A percentile compares a stretch with the other conserved stretches of the same genome.
Conservation (phyloP, 2,329 filamentous ascomycete species). For the Alternaria sp. region DNA sequence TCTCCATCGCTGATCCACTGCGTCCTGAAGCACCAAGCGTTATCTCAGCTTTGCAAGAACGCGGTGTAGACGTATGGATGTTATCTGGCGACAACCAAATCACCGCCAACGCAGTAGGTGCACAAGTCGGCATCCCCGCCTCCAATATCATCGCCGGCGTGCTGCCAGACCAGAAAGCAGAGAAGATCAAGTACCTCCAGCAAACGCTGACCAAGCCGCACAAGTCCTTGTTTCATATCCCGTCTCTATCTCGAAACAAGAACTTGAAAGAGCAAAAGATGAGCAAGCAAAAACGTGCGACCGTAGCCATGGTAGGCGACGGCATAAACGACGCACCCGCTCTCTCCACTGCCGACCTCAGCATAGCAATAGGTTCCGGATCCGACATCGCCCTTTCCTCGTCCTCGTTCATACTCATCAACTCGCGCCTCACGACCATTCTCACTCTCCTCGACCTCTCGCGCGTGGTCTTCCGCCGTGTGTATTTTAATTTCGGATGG, state of each 20-base stretch:
- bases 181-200: constrained; percentile 67
- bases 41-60: constrained; percentile 68
- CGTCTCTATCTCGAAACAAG: constrained; percentile 14
- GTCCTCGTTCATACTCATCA: constrained; percentile 81
- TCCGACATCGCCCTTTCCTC: constrained; percentile 85
- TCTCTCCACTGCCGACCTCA: constrained; percentile 79
- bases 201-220: constrained; percentile 38
- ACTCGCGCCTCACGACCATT: constrained; percentile 73
- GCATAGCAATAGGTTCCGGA: constrained; percentile 81
- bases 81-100: constrained; percentile 88
- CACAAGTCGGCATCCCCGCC: constrained; percentile 74
- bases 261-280: too few species aligned
- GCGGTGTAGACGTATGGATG: constrained; percentile 84
- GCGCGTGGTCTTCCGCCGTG: constrained; percentile 74
- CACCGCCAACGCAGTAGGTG: constrained; percentile 83
- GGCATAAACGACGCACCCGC: constrained; percentile 88
- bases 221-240: constrained; percentile 26
- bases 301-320: constrained; percentile 85
- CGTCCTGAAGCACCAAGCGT: constrained; percentile 74
- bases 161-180: constrained; percentile 81
- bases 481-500: constrained; percentile 88
- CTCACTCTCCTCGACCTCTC: constrained; percentile 78
- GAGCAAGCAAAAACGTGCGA: constrained; percentile 52
- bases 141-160: constrained; percentile 86
- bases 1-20: constrained; percentile 83